Percentiles rank a stretch among this genome's conserved stretches.
These are phyloP conservation scores for Phaeosphaeria sp. DNA, from an alignment of 2,329 filamentous ascomycete genomes.

Conservation along the genomic window DNA sequence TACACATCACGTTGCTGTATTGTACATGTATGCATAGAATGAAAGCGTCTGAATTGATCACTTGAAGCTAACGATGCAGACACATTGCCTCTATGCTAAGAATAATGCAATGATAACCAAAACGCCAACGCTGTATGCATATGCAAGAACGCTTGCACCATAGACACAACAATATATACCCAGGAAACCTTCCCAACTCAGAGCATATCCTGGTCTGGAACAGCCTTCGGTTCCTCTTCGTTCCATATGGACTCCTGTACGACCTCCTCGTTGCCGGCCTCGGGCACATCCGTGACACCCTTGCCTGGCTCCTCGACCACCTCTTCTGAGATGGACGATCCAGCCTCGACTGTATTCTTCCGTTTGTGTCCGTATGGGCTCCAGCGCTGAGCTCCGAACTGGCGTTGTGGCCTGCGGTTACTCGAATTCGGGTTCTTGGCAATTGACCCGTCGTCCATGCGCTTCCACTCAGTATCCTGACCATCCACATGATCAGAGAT, in stretches of 20 bases:
- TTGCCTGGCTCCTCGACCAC: conserved; percentile 20
- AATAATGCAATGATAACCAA: conserved; percentile 22
- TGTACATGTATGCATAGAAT: not conserved
- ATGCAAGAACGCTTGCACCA: conserved; percentile 9
- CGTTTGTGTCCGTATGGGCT: conserved; percentile 42
- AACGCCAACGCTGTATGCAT: conserved; percentile 23
- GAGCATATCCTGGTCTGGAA: conserved; percentile 26
- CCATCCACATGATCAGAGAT: conserved; percentile 49
- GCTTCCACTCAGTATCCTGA: conserved; percentile 44
- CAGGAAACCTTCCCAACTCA: not conserved
- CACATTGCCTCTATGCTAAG: not conserved
- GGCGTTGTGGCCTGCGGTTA: conserved; percentile 39
- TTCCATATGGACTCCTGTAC: not conserved
- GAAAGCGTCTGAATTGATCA: not conserved
- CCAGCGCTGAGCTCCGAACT: conserved; percentile 37
- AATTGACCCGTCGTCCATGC: conserved; percentile 48
- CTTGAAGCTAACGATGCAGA: not conserved
- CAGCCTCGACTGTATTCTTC: conserved; percentile 28
- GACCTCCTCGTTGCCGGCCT: conserved; percentile 15
- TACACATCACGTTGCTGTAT: not conserved
- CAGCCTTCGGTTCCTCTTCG: conserved; percentile 9
- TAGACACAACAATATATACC: not conserved
- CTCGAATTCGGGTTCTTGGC: conserved; percentile 44
- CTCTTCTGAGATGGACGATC: conserved; percentile 31
- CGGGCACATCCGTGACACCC: conserved; percentile 9